Conservation (phyloP, 495 filamentous ascomycete species). For the Aspergillus bertholletiae region DNA sequence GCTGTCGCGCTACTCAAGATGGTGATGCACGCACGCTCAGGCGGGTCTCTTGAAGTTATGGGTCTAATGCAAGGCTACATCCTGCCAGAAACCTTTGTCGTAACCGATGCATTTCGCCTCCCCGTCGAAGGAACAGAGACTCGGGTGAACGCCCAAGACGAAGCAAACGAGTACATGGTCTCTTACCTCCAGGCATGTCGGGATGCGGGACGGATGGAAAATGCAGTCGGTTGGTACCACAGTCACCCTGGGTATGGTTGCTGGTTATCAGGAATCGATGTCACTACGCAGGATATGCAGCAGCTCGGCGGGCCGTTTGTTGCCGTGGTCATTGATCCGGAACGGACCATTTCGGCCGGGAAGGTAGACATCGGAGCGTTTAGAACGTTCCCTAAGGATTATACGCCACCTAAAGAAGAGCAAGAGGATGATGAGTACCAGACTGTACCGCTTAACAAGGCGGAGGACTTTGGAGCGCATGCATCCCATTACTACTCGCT, state of each 20-base stretch:
- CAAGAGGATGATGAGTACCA: conserved; percentile 48
- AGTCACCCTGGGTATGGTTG: conserved; percentile 97
- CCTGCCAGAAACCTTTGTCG: conserved; percentile 72
- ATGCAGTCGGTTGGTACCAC: conserved; percentile 98
- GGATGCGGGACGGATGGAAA: conserved; percentile 75
- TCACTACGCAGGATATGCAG: conserved; percentile 78
- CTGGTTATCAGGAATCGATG: conserved; percentile 97
- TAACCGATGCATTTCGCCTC: conserved; percentile 90
- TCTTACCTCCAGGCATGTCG: conserved; percentile 73
- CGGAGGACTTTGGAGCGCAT: conserved; percentile 95
- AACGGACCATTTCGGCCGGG: conserved; percentile 89
- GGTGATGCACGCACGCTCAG: conserved; percentile 97
- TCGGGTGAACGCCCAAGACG: conserved; percentile 89
- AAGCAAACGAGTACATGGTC: conserved; percentile 96
- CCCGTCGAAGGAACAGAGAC: conserved; percentile 98
- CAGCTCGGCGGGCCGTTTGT: conserved; percentile 91
- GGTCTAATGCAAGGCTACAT: conserved; percentile 98
- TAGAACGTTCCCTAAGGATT: conserved; percentile 78
- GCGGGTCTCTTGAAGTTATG: conserved; percentile 93
- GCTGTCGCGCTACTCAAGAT: conserved; percentile 95
- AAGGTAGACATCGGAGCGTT: conserved; percentile 99
- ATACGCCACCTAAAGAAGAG: conserved; percentile 53
- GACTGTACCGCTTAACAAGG: conserved; percentile 82
- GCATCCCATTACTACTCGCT: conserved; percentile 84
- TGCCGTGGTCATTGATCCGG: conserved; percentile 95